Evolutionary conservation across 192 early-diverging fungal species (phyloP).

Genomic region (Backusella liffmaniae): DNA sequence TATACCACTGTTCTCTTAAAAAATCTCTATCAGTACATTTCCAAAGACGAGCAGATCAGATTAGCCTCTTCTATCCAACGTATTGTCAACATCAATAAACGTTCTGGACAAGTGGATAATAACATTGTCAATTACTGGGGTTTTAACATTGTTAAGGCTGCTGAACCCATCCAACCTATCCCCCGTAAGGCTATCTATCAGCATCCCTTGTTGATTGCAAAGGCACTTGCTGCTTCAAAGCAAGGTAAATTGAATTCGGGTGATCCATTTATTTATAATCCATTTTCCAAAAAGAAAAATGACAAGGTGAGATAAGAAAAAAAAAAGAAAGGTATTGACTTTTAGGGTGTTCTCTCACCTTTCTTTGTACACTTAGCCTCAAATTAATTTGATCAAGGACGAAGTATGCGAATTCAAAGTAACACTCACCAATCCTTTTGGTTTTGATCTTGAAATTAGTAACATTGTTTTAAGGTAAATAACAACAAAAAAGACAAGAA

Average conservation of each 20-base stretch:
- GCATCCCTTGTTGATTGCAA: conserved; percentile 42
- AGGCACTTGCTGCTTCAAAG: conserved; percentile 29
- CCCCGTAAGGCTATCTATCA: conserved; percentile 58
- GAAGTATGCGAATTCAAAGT: conserved; percentile 74
- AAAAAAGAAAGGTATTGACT: not conserved
- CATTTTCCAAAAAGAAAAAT: conserved; percentile 61
- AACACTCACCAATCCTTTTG: conserved; percentile 73
- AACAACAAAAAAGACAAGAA: too few relatives aligned
- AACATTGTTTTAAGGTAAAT: conserved; percentile 58
- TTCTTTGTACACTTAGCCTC: conserved; percentile 4
- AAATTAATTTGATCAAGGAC: conserved; percentile 58
- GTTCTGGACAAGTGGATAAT: conserved; percentile 42
- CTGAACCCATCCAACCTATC: conserved; percentile 52
- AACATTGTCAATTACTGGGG: conserved; percentile 53
- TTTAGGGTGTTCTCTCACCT: not conserved
- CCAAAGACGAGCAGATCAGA: conserved; percentile 64
- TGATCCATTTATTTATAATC: conserved; percentile 81
- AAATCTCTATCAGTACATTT: conserved; percentile 59
- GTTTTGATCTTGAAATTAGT: conserved; percentile 75
- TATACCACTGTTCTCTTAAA: conserved; percentile 66
- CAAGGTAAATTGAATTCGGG: not conserved
- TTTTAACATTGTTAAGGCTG: conserved; percentile 48
- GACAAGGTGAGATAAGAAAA: not conserved
- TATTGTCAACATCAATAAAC: conserved; percentile 52
- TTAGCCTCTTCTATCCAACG: conserved; percentile 54